Conservation (phyloP, 805 yeast species). For the Candida orba region DNA sequence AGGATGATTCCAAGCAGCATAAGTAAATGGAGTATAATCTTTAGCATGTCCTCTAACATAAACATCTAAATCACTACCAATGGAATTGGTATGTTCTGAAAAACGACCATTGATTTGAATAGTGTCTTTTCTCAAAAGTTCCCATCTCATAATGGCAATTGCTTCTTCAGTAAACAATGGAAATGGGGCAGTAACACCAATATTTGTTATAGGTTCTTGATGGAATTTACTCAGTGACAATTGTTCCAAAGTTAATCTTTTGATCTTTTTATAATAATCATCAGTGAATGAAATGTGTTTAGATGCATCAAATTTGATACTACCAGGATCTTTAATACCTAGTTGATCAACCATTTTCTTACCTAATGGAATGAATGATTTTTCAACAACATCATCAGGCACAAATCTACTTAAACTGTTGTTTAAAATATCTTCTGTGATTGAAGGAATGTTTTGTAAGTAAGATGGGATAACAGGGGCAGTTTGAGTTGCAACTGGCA, state of each 20-base stretch:
- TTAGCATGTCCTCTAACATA: conserved; percentile 44
- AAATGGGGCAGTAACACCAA: conserved; percentile 55
- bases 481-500: conserved; percentile 5
- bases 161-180: conserved; percentile 58
- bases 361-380: conserved; percentile 3
- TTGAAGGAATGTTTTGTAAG: conserved; percentile 3
- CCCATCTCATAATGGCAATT: conserved; percentile 49
- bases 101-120: conserved; percentile 39
- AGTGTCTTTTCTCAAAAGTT: conserved; percentile 39
- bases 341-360: conserved; percentile 7
- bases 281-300: conserved; percentile 32
- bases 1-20: conserved; percentile 55
- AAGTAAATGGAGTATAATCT: conserved; percentile 41
- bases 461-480: neutral
- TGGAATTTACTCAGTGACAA: conserved; percentile 33
- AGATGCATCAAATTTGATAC: conserved; percentile 29
- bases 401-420: neutral
- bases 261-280: conserved; percentile 30
- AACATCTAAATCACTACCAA: conserved; percentile 36
- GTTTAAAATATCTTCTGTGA: conserved; percentile 8
- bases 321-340: conserved; percentile 20
- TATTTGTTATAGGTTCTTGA: conserved; percentile 41
- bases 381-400: conserved; percentile 6
- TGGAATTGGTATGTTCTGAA: conserved; percentile 34
- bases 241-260: conserved; percentile 39